Evolutionary conservation across 345 rosid species (phyloP).

Genomic region (Hirschfeldia incana): DNA sequence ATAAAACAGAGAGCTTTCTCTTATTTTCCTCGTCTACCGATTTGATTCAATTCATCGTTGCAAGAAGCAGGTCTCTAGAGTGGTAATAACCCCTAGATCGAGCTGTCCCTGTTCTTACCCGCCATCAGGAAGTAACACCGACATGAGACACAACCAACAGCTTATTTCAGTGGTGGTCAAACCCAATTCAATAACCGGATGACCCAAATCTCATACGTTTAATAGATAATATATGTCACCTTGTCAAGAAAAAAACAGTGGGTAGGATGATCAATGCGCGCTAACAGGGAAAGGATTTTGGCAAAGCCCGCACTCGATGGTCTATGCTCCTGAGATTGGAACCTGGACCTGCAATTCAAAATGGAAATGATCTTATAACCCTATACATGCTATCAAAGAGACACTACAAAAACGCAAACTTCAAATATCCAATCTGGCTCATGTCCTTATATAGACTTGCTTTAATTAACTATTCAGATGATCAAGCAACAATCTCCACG

Average conservation of each 20-base stretch:
- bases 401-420: background rate
- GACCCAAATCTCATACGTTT: constrained; percentile 18
- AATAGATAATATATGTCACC: constrained; percentile 3
- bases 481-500: constrained; percentile 5
- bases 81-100: too few relatives aligned
- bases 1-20: too few relatives aligned
- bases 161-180: constrained; percentile 19
- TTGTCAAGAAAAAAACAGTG: background rate
- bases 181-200: constrained; percentile 23
- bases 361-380: background rate
- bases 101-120: too few relatives aligned
- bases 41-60: too few relatives aligned
- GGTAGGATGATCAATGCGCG: constrained; percentile 57
- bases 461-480: background rate
- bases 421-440: background rate
- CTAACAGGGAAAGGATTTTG: constrained; percentile 96
- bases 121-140: background rate
- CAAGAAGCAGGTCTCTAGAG: too few relatives aligned
- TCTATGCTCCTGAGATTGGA: constrained; percentile 97
- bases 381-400: background rate
- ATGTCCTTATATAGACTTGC: background rate
- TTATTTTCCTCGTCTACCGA: too few relatives aligned
- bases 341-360: constrained; percentile 77
- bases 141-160: constrained; percentile 15
- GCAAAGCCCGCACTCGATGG: constrained; percentile 98